Conservation (phyloP, 2,329 filamentous ascomycete genomes). For the Xylariaceae sp. region DNA sequence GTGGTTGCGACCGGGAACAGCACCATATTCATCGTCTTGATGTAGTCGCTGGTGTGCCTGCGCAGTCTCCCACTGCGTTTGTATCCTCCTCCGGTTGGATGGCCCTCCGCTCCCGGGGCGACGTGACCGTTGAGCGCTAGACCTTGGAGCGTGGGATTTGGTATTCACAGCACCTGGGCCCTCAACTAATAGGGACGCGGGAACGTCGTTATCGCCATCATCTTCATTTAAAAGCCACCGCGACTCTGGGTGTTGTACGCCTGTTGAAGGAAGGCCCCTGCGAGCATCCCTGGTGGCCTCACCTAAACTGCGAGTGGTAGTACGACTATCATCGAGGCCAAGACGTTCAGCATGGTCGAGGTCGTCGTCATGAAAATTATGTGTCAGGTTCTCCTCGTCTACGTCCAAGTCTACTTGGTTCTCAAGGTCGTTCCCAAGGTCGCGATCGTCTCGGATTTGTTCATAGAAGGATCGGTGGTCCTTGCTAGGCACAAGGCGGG, state of each 20-base stretch:
- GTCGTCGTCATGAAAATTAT: constrained; percentile 58
- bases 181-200: constrained; percentile 67
- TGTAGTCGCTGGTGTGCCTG: constrained; percentile 60
- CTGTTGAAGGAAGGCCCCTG: constrained; percentile 12
- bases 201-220: constrained; percentile 63
- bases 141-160: constrained; percentile 32
- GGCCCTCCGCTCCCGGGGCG: constrained; percentile 47
- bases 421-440: constrained; percentile 49
- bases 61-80: constrained; percentile 61
- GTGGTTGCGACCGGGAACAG: constrained; percentile 21
- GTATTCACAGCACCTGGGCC: constrained; percentile 39
- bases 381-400: constrained; percentile 60
- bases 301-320: constrained; percentile 49
- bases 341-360: constrained; percentile 51
- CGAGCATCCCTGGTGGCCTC: constrained; percentile 27
- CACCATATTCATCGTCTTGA: constrained; percentile 43
- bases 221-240: constrained; percentile 42
- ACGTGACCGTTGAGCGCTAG: constrained; percentile 35
- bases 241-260: constrained; percentile 29
- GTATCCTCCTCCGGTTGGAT: constrained; percentile 50
- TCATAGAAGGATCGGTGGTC: constrained; percentile 57
- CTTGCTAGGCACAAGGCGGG: constrained; percentile 47
- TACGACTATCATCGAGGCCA: constrained; percentile 52
- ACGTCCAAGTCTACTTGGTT: constrained; percentile 50
- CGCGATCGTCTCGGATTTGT: constrained; percentile 51